A percentile compares a stretch with the other conserved stretches of the same genome.
These are phyloP conservation scores for Hypoxylon sp. DNA, from an alignment of 2,329 filamentous ascomycete genomes.

Conservation along the genomic window DNA sequence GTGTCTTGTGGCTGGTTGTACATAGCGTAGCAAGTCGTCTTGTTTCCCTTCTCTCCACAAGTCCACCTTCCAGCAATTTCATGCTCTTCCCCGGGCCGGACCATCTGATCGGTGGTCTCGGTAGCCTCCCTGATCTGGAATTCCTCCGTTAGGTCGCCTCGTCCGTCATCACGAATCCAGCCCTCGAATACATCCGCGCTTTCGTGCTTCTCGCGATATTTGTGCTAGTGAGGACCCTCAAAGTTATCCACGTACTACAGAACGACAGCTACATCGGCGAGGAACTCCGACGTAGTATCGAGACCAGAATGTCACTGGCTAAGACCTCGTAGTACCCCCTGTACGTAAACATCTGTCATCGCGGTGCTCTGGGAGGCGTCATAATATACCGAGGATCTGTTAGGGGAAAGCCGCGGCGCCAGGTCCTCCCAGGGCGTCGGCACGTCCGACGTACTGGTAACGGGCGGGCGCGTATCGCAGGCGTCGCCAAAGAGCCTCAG, in stretches of 20 bases:
- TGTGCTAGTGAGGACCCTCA: slow-evolving; percentile 5
- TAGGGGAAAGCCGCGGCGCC: slow-evolving; percentile 13
- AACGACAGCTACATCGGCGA: slow-evolving; percentile 8
- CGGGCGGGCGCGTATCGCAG: slow-evolving; percentile 1
- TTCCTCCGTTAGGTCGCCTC: background rate
- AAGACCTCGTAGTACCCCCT: slow-evolving; percentile 5
- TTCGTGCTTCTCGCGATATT: slow-evolving; percentile 14
- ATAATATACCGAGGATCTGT: slow-evolving; percentile 8
- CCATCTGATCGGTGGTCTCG: background rate
- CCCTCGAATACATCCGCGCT: slow-evolving; percentile 12
- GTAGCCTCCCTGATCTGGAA: slow-evolving; percentile 1
- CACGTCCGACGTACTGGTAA: slow-evolving; percentile 10
- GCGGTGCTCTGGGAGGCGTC: background rate
- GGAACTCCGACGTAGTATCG: slow-evolving; percentile 13
- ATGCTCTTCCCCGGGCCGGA: slow-evolving; percentile 1
- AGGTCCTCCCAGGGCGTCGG: slow-evolving; percentile 14
- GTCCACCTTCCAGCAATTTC: slow-evolving; percentile 1
- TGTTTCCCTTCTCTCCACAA: slow-evolving; percentile 9
- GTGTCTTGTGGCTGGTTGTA: background rate
- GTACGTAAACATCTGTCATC: background rate
- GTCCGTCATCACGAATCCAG: background rate
- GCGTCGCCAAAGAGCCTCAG: background rate
- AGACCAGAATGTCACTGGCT: slow-evolving; percentile 2
- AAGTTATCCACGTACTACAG: slow-evolving; percentile 8
- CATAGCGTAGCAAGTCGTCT: slow-evolving; percentile 9